These are phyloP conservation scores for Clonostachys byssicola DNA, from an alignment of 2,329 filamentous ascomycete genomes.

Conservation along the genomic window DNA sequence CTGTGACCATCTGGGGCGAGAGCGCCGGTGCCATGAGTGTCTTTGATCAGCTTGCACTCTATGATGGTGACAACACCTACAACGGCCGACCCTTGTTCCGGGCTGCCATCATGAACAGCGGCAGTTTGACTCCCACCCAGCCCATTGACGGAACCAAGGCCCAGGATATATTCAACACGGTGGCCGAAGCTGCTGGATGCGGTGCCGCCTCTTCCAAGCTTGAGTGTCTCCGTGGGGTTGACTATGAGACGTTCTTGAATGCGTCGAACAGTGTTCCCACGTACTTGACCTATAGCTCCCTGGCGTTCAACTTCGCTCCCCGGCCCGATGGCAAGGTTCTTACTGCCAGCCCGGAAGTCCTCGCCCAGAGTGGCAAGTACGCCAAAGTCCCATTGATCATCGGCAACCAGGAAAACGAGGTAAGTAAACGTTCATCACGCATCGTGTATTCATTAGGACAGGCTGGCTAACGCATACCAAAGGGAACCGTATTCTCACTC, in stretches of 20 bases:
- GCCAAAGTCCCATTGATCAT: conserved; percentile 58
- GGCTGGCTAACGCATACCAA: too few relatives aligned
- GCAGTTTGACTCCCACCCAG: conserved; percentile 42
- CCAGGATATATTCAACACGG: conserved; percentile 48
- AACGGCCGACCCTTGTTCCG: conserved; percentile 51
- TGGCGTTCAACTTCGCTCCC: conserved; percentile 57
- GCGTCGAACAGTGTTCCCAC: conserved; percentile 56
- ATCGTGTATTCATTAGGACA: too few relatives aligned
- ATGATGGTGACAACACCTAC: conserved; percentile 58
- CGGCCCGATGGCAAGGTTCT: conserved; percentile 54
- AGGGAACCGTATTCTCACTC: conserved; percentile 56
- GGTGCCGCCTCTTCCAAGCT: conserved; percentile 39
- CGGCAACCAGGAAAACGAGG: conserved; percentile 61
- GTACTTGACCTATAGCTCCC: conserved; percentile 48
- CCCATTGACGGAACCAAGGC: conserved; percentile 51
- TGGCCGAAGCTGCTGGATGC: conserved; percentile 51
- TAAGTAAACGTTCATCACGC: too few relatives aligned
- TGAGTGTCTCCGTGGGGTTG: conserved; percentile 47
- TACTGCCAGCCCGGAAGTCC: conserved; percentile 45
- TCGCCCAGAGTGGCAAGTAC: conserved; percentile 42
- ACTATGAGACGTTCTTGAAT: conserved; percentile 46
- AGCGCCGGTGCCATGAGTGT: conserved; percentile 56
- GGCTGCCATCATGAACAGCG: conserved; percentile 61
- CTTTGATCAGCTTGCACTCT: conserved; percentile 57
- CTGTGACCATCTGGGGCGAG: conserved; percentile 64